A percentile compares a stretch with the other conserved stretches of the same genome.
Evolutionary conservation across 805 yeast genomes (phyloP).

Genomic region (Saccharomycopsis fermentans): DNA sequence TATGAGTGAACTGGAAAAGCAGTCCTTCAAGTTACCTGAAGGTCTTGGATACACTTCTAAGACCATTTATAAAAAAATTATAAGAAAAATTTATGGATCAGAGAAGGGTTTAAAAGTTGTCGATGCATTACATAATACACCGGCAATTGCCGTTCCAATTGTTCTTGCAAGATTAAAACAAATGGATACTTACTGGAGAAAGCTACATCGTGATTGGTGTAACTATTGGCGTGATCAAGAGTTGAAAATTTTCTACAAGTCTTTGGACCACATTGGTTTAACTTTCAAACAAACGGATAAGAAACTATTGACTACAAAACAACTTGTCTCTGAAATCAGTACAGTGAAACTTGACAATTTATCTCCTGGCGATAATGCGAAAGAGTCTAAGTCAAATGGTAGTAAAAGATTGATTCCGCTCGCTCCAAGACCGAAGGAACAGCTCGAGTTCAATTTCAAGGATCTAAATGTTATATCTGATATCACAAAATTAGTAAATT

Average conservation of each 20-base stretch:
- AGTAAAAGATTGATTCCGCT: slow-evolving; percentile 55
- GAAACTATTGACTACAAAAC: slow-evolving; percentile 81
- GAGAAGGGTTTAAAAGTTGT: slow-evolving; percentile 95
- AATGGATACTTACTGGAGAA: slow-evolving; percentile 97
- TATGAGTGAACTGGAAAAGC: slow-evolving; percentile 87
- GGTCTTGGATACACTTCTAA: slow-evolving; percentile 88
- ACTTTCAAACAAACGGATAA: slow-evolving; percentile 97
- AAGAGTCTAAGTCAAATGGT: slow-evolving; percentile 70
- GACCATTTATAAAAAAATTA: slow-evolving; percentile 88
- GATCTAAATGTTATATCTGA: slow-evolving; percentile 55
- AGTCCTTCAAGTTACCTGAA: slow-evolving; percentile 74
- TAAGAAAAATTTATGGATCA: slow-evolving; percentile 84
- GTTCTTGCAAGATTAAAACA: slow-evolving; percentile 88
- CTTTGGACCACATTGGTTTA: slow-evolving; percentile 89
- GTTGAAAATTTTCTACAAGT: slow-evolving; percentile 86
- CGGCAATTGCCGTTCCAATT: slow-evolving; percentile 90
- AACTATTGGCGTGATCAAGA: slow-evolving; percentile 98
- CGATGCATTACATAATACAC: slow-evolving; percentile 90
- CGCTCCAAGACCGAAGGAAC: slow-evolving; percentile 59
- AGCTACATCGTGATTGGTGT: slow-evolving; percentile 97
- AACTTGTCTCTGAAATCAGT: slow-evolving; percentile 81
- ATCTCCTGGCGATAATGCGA: slow-evolving; percentile 73
- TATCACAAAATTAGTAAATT: slow-evolving; percentile 45
- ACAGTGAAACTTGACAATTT: slow-evolving; percentile 65
- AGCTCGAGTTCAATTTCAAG: slow-evolving; percentile 40